These are phyloP conservation scores for Crassisporium funariophilum DNA, from an alignment of 768 basidiomycete species.

Conservation along the genomic window DNA sequence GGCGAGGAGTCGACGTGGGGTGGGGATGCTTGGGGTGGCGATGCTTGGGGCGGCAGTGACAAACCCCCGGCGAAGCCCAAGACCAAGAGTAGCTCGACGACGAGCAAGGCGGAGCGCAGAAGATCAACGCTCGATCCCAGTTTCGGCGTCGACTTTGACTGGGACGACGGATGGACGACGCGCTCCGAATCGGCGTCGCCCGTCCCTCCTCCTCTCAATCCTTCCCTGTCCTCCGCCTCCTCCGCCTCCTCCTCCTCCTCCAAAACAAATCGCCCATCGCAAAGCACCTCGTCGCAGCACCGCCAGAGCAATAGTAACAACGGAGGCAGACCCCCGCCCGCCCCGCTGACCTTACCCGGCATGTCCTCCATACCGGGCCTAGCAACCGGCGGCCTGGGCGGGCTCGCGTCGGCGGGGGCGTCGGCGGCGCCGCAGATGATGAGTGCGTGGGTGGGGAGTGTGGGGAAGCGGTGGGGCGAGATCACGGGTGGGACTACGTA, in stretches of 20 bases:
- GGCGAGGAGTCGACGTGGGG: conserved; percentile 13
- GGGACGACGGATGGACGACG: conserved; percentile 20
- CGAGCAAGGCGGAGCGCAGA: neutral
- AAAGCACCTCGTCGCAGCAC: too few species aligned
- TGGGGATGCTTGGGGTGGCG: neutral
- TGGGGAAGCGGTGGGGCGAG: conserved; percentile 64
- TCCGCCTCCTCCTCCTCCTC: neutral
- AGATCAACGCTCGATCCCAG: neutral
- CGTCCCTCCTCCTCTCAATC: neutral
- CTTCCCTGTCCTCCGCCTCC: neutral
- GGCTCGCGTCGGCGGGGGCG: conserved; percentile 10
- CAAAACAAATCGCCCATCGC: neutral
- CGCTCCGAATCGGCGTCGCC: neutral
- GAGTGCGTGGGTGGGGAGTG: conserved; percentile 55
- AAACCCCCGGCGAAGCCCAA: neutral
- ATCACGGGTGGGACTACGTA: conserved; percentile 57
- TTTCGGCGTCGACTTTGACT: conserved; percentile 12
- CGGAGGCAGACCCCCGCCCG: too few species aligned
- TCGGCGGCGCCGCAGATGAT: conserved; percentile 24
- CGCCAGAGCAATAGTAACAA: too few species aligned
- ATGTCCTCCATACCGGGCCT: conserved; percentile 18
- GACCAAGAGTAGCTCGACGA: too few species aligned
- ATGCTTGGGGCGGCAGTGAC: neutral
- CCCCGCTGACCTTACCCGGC: conserved; percentile 1
- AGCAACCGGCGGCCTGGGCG: conserved; percentile 9